These are phyloP conservation scores for Trametes villosa DNA, from an alignment of 768 basidiomycete species.

Conservation along the genomic window DNA sequence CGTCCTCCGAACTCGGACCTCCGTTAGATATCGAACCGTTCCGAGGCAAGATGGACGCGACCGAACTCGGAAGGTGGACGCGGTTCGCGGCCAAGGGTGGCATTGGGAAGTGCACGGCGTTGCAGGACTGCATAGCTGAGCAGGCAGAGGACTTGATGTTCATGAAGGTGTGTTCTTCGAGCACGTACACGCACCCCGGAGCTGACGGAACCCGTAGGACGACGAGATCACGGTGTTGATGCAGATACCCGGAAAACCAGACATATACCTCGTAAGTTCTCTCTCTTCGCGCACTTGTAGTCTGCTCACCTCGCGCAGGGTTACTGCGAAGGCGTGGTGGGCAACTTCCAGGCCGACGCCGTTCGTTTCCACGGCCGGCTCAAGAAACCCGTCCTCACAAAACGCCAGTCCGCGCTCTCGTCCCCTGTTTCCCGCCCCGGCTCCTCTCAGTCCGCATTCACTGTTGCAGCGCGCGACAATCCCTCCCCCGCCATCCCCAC, in stretches of 20 bases:
- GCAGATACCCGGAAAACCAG: slow-evolving; percentile 60
- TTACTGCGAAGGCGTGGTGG: slow-evolving; percentile 87
- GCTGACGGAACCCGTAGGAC: slow-evolving; percentile 47
- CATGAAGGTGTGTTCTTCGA: slow-evolving; percentile 61
- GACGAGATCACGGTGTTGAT: slow-evolving; percentile 81
- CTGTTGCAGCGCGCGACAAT: slow-evolving; percentile 22
- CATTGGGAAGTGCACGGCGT: slow-evolving; percentile 78
- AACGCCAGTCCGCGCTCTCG: slow-evolving; percentile 49
- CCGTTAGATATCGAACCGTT: neutral
- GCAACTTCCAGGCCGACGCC: slow-evolving; percentile 63
- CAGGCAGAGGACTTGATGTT: slow-evolving; percentile 84
- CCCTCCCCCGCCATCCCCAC: slow-evolving; percentile 13
- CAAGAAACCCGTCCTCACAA: slow-evolving; percentile 81
- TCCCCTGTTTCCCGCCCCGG: slow-evolving; percentile 28
- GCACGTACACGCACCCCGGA: neutral
- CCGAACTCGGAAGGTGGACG: slow-evolving; percentile 79
- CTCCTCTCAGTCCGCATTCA: slow-evolving; percentile 32
- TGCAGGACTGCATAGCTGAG: slow-evolving; percentile 77
- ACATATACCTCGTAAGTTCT: slow-evolving; percentile 62
- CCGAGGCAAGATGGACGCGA: slow-evolving; percentile 58
- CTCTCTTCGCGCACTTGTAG: neutral
- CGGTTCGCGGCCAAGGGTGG: slow-evolving; percentile 86
- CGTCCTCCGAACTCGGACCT: too few relatives aligned
- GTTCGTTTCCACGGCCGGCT: slow-evolving; percentile 76
- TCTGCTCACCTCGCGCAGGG: slow-evolving; percentile 50